Percentiles rank a stretch among this genome's conserved stretches.
Evolutionary conservation across 345 rosid species (phyloP).

Genomic region (Eucalyptus erythrocorys): DNA sequence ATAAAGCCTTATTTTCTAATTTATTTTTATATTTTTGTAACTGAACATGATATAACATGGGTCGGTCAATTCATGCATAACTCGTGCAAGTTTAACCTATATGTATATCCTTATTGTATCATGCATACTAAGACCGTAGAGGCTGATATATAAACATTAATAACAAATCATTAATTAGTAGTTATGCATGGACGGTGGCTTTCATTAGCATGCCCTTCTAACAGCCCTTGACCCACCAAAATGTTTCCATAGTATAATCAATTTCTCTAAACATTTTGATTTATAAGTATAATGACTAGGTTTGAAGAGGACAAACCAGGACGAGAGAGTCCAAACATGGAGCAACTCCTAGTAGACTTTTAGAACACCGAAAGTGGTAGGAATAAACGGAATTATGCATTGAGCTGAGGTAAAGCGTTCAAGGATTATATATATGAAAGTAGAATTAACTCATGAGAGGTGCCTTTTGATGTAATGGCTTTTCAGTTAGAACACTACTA

Average conservation of each 20-base stretch:
- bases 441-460: background rate
- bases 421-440: background rate
- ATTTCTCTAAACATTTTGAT: background rate
- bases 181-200: background rate
- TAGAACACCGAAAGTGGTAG: background rate
- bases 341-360: background rate
- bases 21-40: background rate
- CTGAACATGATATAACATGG: background rate
- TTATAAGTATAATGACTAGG: background rate
- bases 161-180: background rate
- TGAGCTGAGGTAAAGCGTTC: accelerated
- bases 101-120: background rate
- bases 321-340: accelerated
- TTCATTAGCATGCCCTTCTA: background rate
- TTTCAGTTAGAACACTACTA: background rate
- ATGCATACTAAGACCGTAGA: background rate
- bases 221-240: background rate
- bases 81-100: background rate
- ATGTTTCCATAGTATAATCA: background rate
- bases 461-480: background rate
- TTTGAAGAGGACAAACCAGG: accelerated
- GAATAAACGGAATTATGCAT: accelerated
- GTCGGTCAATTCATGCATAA: background rate
- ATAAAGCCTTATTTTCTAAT: background rate
- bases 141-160: background rate